A percentile compares a stretch with the other conserved stretches of the same genome.
Conservation (phyloP, 306 rosid genomes). For the Delonix regia region DNA sequence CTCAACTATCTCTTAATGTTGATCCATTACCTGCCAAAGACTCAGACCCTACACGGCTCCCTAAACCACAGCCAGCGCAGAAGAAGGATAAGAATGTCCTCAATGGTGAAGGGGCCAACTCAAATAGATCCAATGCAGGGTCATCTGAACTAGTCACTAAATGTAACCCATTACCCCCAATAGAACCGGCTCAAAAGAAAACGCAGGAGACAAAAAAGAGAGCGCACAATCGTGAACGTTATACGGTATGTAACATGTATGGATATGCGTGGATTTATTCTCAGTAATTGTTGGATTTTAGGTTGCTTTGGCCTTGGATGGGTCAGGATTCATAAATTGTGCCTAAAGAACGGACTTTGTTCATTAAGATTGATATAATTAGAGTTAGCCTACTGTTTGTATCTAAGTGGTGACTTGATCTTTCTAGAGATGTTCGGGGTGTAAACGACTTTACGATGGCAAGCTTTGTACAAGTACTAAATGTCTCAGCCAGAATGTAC, state of each 20-base stretch:
- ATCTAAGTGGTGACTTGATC: neutral
- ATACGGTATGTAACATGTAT: neutral
- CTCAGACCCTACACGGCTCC: too few species aligned
- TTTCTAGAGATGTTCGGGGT: constrained; percentile 4
- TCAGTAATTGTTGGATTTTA: neutral
- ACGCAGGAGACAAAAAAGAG: too few species aligned
- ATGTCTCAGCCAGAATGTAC: neutral
- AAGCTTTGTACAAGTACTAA: neutral
- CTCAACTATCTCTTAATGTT: neutral
- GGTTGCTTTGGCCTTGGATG: neutral
- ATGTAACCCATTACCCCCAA: too few species aligned
- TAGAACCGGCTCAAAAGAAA: too few species aligned
- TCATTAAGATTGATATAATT: neutral
- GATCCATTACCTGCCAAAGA: too few species aligned
- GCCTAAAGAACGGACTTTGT: neutral
- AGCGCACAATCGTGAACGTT: neutral
- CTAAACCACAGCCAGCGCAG: too few species aligned
- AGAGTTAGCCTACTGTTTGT: neutral
- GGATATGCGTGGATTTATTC: neutral
- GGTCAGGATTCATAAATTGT: neutral
- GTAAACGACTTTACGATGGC: neutral
- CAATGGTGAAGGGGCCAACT: neutral
- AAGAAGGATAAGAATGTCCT: too few species aligned
- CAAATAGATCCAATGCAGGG: too few species aligned
- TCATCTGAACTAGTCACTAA: too few species aligned